Evolutionary conservation across 768 basidiomycete genomes (phyloP).

Genomic region (Tulasnella sp.): DNA sequence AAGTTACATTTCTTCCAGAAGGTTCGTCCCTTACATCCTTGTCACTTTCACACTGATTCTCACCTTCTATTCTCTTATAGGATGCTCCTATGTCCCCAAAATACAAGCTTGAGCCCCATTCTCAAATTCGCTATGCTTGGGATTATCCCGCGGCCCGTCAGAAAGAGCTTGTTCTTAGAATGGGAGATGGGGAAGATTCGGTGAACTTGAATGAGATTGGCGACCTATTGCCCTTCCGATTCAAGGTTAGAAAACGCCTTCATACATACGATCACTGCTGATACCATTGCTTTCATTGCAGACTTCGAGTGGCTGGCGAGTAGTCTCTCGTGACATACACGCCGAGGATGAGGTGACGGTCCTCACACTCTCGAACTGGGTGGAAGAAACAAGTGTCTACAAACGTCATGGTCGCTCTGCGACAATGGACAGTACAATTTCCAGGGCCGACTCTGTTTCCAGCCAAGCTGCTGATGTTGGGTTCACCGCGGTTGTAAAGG

Average conservation of each 20-base stretch:
- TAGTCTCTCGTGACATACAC: conserved; percentile 85
- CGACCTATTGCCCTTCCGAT: conserved; percentile 82
- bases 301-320: conserved; percentile 49
- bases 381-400: conserved; percentile 80
- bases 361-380: conserved; percentile 81
- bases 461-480: conserved; percentile 55
- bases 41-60: background rate
- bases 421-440: conserved; percentile 40
- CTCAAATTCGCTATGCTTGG: conserved; percentile 77
- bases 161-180: conserved; percentile 68
- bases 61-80: background rate
- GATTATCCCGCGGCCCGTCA: conserved; percentile 81
- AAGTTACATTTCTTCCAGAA: conserved; percentile 67
- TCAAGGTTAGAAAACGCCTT: conserved; percentile 49
- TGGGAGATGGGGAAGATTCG: conserved; percentile 57
- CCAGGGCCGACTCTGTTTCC: conserved; percentile 66
- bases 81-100: conserved; percentile 31
- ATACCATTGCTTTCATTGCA: conserved; percentile 33
- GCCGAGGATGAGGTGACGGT: conserved; percentile 84
- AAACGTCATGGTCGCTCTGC: conserved; percentile 60
- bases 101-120: conserved; percentile 59
- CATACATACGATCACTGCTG: conserved; percentile 37
- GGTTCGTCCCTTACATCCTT: conserved; percentile 43
- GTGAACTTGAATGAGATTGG: conserved; percentile 97
- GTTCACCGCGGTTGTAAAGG: conserved; percentile 79